A percentile compares a stretch with the other conserved stretches of the same genome.
phyloP scores from a whole-genome alignment of 257 asterid genomes.

The Striga asiatica region DNA sequence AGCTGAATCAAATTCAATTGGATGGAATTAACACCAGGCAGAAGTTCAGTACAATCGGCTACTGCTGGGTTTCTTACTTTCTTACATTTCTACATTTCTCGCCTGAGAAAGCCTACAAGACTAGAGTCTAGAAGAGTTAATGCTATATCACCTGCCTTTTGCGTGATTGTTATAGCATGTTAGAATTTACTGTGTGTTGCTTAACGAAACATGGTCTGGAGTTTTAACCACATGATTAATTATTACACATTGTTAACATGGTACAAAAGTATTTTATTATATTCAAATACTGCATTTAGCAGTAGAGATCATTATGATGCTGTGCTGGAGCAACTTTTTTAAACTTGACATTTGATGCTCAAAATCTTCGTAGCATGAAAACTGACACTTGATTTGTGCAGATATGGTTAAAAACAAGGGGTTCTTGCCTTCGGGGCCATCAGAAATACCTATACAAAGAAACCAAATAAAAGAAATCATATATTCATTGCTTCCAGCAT shows the following conservation, averaged over 20 bases:
- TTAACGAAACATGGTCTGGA: background rate
- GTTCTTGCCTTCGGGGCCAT: constrained; percentile 95
- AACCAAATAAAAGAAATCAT: constrained; percentile 84
- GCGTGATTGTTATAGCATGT: constrained; percentile 9
- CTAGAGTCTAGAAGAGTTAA: background rate
- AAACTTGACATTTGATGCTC: background rate
- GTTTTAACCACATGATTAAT: background rate
- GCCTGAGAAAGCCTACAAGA: background rate
- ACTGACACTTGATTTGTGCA: constrained; percentile 21
- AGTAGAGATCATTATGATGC: background rate
- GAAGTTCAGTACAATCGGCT: background rate
- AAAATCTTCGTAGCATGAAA: background rate
- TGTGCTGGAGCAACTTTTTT: background rate
- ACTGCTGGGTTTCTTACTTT: background rate
- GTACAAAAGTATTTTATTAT: background rate
- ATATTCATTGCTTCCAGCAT: constrained; percentile 73
- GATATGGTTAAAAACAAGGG: constrained; percentile 99
- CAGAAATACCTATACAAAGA: constrained; percentile 80
- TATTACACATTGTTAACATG: constrained; percentile 1
- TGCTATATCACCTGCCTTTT: background rate
- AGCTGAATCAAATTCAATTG: background rate
- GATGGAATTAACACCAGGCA: background rate
- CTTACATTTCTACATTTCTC: background rate
- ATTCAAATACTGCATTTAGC: constrained; percentile 2
- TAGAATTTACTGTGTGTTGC: background rate